A percentile compares a stretch with the other conserved stretches of the same genome.
phyloP scores from a whole-genome alignment of 331 rosid species.

The Cucumis variabilis region DNA sequence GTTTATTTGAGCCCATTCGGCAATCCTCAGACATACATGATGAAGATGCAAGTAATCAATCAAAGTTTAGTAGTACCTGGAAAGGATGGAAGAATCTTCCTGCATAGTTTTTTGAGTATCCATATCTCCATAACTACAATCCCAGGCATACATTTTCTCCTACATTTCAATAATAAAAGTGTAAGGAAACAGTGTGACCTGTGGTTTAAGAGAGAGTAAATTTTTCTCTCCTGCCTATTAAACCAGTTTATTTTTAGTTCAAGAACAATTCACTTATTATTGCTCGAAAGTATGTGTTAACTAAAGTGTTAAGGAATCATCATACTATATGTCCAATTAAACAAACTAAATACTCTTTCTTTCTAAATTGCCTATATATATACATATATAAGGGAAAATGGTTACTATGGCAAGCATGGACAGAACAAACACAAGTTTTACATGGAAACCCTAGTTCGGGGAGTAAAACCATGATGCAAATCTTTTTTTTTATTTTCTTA shows the following conservation, averaged over 20 bases:
- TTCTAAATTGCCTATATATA: not conserved
- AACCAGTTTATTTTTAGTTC: not conserved
- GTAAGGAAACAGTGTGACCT: not conserved
- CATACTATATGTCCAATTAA: not conserved
- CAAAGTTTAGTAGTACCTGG: constrained; percentile 10
- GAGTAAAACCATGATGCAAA: no score
- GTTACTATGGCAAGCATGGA: no score
- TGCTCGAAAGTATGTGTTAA: no score
- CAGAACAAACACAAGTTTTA: no score
- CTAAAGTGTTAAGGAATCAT: not conserved
- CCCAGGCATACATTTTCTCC: not conserved
- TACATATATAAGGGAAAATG: not conserved
- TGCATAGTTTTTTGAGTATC: not conserved
- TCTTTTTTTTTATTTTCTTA: no score
- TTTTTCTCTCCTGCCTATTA: not conserved
- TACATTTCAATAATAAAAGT: constrained; percentile 4
- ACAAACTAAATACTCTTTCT: not conserved
- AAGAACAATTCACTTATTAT: not conserved
- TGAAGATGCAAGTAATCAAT: not conserved
- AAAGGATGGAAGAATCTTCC: not conserved
- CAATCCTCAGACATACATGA: not conserved
- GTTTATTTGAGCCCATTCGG: not conserved
- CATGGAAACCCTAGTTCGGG: no score
- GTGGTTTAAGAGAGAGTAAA: not conserved
- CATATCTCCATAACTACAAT: not conserved